Base-by-base conservation (phyloP, 2,329 filamentous ascomycete species). In the Juglanconis oblonga region DNA sequence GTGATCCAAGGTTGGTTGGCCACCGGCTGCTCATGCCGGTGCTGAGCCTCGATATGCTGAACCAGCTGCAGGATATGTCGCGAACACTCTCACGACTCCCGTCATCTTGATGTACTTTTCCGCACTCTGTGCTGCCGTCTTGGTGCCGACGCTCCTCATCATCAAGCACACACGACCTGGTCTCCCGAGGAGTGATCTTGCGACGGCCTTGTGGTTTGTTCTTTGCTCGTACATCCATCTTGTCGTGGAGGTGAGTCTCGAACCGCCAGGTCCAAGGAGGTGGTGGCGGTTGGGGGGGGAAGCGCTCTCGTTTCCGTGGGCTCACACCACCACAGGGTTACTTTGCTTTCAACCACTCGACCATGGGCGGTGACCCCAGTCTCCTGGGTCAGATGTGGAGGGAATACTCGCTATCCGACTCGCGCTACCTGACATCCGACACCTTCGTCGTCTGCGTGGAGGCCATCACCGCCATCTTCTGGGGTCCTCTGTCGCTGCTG, bases 141-240 rank as follows among this genome's bases (percentile, higher is more conserved):
- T 93, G 62, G 17, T 38, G 6, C 58, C 58, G 24, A 45, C 58
- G 3, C 31, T 29, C 13, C 4, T 52, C 47, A 36, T 31, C 17
- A 17, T 56, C 31, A 40, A 38, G 13, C 13, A 6, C 9, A 47
- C n/a, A 4, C 42, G 42, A 11, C 84, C 85, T 2, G 76, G 72
- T 9, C 69, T 91, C 55, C 75, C 77, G 38, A 72, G 67, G 7
- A 71, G 71, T 32, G 89, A 92, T 65, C 78, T 85, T 50, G 66
- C 81, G 11, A 83, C 82, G 4, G 83, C 88, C 29, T 74, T 91
- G 74, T 94, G 91, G 91, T 93, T 93, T 72, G 81, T 88, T 29
- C 78, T 94, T 13, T 90, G 88, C 81, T 83, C 76, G 71, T 82
- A 65, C 63, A 79, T 78, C 62, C 76, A 78, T 63, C 55, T 76